Conservation (phyloP, 768 basidiomycete species). For the Russula compacta region DNA sequence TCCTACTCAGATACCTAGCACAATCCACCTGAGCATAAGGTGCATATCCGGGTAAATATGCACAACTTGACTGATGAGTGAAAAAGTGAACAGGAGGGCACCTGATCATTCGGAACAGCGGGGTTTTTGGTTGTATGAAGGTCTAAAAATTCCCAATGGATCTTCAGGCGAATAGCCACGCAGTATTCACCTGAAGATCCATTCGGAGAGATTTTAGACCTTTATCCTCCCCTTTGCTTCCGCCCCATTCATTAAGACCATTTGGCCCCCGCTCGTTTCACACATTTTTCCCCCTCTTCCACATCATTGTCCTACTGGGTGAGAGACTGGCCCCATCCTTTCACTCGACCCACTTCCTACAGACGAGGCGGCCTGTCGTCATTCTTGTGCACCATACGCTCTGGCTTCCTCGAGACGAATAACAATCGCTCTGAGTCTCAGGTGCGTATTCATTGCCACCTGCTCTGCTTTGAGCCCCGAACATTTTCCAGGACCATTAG, state of each 20-base stretch:
- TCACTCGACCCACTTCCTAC: neutral
- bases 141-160: too few relatives aligned
- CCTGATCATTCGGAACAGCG: slow-evolving; percentile 16
- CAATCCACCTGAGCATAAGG: neutral
- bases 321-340: neutral
- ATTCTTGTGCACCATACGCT: neutral
- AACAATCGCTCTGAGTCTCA: neutral
- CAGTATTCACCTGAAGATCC: slow-evolving; percentile 9
- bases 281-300: neutral
- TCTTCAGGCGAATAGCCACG: neutral
- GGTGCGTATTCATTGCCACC: neutral
- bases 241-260: slow-evolving; percentile 12
- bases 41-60: neutral
- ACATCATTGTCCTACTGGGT: neutral
- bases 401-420: neutral
- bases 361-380: neutral
- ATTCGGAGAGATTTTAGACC: slow-evolving; percentile 3
- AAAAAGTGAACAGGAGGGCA: slow-evolving; percentile 1
- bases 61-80: neutral
- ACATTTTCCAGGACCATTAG: neutral
- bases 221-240: slow-evolving; percentile 12
- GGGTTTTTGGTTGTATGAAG: neutral
- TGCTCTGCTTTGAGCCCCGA: neutral
- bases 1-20: neutral
- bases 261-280: neutral